Base-by-base conservation (phyloP, 2,329 filamentous ascomycete species). In the Talaromyces atroroseus region DNA sequence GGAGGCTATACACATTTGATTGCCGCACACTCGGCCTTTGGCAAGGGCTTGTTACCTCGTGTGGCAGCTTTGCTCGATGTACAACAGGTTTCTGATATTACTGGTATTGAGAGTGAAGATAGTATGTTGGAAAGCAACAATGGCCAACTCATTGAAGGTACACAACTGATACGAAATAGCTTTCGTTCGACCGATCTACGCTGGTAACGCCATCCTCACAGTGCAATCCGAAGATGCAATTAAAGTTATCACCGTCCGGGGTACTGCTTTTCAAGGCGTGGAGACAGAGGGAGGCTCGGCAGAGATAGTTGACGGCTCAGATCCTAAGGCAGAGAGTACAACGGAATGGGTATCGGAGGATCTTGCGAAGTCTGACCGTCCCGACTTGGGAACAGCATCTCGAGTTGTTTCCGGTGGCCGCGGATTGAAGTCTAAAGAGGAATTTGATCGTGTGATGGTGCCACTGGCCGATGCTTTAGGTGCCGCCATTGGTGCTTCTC, bases 181-280 rank as follows among this genome's bases (percentile, higher is more conserved):
- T 12, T 99, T 99, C 68, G 88, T 96, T 55, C 88, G 94, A 57
- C 92, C 94, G 26, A 96, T 99, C 68, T 99, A 99, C 73, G 94
- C 94, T 57, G 94, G 94, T 55, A 99, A 99, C 70, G 94, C 92
- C 49, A 96, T 99, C 68, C 84, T 95, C 36, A 99, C 94, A 10
- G 92, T 99, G 58, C 89, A 97, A 74, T 96, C 91, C 2, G 83
- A 83, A 61, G 94, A 99, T 68, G 71, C 80, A 16, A 83, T 90
- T 72, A 99, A 97, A 77, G 71, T 97, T 54, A 82, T 99, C 66
- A 99, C 94, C 36, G 88, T 97, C 61, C 88, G 94, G 68, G 92
- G 91, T 62, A 97, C 94, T 2, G 89, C 94, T 0, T 99, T 99
- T 77, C 81, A 90, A 29, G 81, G 88, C 42, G 85, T 88, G 14